Percentiles rank a stretch among this genome's conserved stretches.
Evolutionary conservation across 805 yeast genomes (phyloP).

Genomic region (Brettanomyces naardenensis): DNA sequence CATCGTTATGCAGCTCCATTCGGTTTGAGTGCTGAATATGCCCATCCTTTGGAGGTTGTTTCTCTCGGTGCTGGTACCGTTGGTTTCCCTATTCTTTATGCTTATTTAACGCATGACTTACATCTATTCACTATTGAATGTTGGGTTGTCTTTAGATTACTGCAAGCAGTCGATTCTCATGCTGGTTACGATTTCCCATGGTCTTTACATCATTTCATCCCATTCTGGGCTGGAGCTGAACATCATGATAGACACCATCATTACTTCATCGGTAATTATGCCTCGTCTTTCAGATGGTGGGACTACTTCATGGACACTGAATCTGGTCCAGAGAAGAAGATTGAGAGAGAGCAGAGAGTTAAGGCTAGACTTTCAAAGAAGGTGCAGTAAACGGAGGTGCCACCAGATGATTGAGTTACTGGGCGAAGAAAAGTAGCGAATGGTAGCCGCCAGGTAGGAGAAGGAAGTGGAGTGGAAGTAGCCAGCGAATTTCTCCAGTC

Average conservation of each 20-base stretch:
- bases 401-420: no score
- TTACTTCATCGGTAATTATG: slow-evolving; percentile 50
- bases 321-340: slow-evolving; percentile 47
- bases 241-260: slow-evolving; percentile 58
- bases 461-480: no score
- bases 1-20: slow-evolving; percentile 57
- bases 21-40: slow-evolving; percentile 55
- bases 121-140: slow-evolving; percentile 46
- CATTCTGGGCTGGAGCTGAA: slow-evolving; percentile 61
- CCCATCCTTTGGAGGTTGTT: slow-evolving; percentile 53
- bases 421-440: no score
- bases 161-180: slow-evolving; percentile 55
- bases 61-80: slow-evolving; percentile 53
- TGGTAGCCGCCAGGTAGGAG: no score
- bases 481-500: no score
- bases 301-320: slow-evolving; percentile 45
- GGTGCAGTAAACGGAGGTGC: slow-evolving; percentile 1
- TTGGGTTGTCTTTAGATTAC: slow-evolving; percentile 46
- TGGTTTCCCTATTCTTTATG: slow-evolving; percentile 51
- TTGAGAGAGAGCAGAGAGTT: slow-evolving; percentile 37
- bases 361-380: slow-evolving; percentile 12
- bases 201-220: slow-evolving; percentile 48
- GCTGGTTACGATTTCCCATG: slow-evolving; percentile 58
- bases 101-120: slow-evolving; percentile 35
- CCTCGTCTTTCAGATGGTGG: slow-evolving; percentile 54